phyloP scores from a whole-genome alignment of 1,139 yeast genomes.

The Sugiyamaella xylanicola region DNA sequence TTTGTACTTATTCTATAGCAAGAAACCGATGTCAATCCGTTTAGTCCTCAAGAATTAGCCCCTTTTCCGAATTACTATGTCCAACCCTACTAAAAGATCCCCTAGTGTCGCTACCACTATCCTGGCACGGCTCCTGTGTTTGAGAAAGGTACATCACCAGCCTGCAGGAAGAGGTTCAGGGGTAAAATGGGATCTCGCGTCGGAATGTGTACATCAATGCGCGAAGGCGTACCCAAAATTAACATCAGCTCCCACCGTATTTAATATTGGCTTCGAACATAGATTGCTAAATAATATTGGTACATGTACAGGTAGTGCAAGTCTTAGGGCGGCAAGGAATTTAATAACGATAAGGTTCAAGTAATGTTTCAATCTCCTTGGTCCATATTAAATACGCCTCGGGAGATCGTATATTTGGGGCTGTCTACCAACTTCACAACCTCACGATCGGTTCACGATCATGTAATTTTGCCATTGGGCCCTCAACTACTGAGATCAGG shows the following conservation, averaged over 20 bases:
- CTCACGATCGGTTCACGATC: neutral
- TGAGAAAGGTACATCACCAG: neutral
- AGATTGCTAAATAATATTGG: neutral
- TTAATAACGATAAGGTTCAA: neutral
- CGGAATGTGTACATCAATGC: slow-evolving; percentile 1
- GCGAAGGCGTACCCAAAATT: neutral
- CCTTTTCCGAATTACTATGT: neutral
- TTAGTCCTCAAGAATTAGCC: neutral
- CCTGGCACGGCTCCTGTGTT: neutral
- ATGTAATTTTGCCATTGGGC: too few relatives aligned
- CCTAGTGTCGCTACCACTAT: neutral
- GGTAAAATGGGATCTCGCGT: slow-evolving; percentile 1
- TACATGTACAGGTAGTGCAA: neutral
- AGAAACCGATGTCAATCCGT: too few relatives aligned
- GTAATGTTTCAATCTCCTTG: too few relatives aligned
- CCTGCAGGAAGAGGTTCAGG: neutral
- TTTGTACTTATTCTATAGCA: neutral
- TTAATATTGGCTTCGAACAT: neutral
- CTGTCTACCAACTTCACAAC: neutral
- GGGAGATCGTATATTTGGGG: too few relatives aligned
- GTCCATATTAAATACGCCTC: too few relatives aligned
- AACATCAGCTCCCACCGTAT: neutral
- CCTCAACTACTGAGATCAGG: neutral
- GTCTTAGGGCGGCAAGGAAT: neutral
- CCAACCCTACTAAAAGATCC: too few relatives aligned